A percentile compares a stretch with the other conserved stretches of the same genome.
Evolutionary conservation across 2,329 filamentous ascomycete genomes (phyloP).

Genomic region (Fusarium annulatum): DNA sequence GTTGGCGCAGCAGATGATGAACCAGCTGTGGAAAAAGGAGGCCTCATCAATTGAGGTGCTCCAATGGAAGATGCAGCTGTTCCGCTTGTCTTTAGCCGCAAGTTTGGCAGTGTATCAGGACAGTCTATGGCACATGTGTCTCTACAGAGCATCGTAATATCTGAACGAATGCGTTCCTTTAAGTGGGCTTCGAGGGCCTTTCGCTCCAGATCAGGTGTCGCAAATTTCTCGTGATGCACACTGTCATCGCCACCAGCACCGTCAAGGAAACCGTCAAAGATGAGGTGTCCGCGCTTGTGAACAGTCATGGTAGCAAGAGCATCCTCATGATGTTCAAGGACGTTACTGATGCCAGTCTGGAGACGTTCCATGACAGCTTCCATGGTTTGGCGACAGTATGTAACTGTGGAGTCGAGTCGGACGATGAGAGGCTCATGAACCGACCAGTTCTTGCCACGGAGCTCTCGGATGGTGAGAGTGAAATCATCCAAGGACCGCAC

Average conservation of each 20-base stretch:
- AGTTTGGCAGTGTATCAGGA: slow-evolving; percentile 44
- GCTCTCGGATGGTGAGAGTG: slow-evolving; percentile 59
- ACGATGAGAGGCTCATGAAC: slow-evolving; percentile 60
- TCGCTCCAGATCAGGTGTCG: slow-evolving; percentile 51
- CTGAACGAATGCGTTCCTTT: slow-evolving; percentile 58
- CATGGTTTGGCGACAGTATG: slow-evolving; percentile 57
- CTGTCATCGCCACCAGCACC: slow-evolving; percentile 49
- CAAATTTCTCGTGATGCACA: slow-evolving; percentile 47
- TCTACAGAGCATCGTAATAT: slow-evolving; percentile 62
- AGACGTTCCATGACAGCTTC: slow-evolving; percentile 63
- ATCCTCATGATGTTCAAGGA: slow-evolving; percentile 59
- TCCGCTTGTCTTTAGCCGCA: slow-evolving; percentile 40
- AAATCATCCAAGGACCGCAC: slow-evolving; percentile 59
- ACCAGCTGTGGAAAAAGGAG: slow-evolving; percentile 19
- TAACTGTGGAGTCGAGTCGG: slow-evolving; percentile 54
- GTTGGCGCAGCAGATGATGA: slow-evolving; percentile 25
- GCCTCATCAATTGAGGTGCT: slow-evolving; percentile 1
- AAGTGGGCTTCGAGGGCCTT: slow-evolving; percentile 55
- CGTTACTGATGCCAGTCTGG: slow-evolving; percentile 61
- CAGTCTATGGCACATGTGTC: slow-evolving; percentile 61
- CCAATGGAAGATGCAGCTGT: slow-evolving; percentile 30
- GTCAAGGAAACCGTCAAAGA: slow-evolving; percentile 49
- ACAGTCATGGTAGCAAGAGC: slow-evolving; percentile 58
- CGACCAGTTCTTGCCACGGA: slow-evolving; percentile 59
- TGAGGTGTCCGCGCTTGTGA: slow-evolving; percentile 64